Conservation (phyloP, 352 stramenopile genomes). For the Phytophthora meadii region DNA sequence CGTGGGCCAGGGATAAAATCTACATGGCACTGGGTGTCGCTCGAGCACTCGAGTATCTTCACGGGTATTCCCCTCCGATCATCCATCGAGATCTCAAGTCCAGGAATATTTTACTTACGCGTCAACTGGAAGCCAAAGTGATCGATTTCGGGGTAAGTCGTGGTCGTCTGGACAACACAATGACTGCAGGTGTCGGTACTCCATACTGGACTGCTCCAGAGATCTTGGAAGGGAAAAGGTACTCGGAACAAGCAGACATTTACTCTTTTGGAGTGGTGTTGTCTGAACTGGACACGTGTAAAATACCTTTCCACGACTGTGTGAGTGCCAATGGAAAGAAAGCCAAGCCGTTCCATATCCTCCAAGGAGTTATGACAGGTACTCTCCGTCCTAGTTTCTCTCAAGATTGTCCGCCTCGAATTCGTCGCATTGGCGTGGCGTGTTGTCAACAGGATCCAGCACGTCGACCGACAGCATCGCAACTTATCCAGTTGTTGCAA, state of each 20-base stretch:
- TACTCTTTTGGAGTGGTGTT: conserved; percentile 73
- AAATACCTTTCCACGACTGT: conserved; percentile 35
- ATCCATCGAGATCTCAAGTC: conserved; percentile 61
- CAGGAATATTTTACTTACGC: conserved; percentile 51
- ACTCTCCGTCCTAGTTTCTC: conserved; percentile 55
- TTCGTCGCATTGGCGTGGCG: conserved; percentile 39
- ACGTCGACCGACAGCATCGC: conserved; percentile 27
- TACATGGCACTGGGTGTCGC: conserved; percentile 44
- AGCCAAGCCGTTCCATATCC: conserved; percentile 54
- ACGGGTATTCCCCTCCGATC: conserved; percentile 39
- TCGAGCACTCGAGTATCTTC: conserved; percentile 47
- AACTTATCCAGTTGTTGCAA: conserved; percentile 31
- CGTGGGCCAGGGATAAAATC: conserved; percentile 46
- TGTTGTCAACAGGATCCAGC: conserved; percentile 53
- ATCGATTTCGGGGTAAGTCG: conserved; percentile 62
- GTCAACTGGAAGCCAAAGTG: conserved; percentile 40
- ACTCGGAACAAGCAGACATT: conserved; percentile 67
- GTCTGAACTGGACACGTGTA: conserved; percentile 52
- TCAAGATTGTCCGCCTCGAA: conserved; percentile 43
- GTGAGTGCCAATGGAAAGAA: conserved; percentile 12
- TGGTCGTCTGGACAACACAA: conserved; percentile 31
- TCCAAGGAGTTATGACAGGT: conserved; percentile 50
- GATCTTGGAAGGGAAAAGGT: conserved; percentile 58
- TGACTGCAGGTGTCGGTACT: conserved; percentile 57
- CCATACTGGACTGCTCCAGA: conserved; percentile 70